Evolutionary conservation across 2,329 filamentous ascomycete genomes (phyloP), one percentile per base, ranked within the genome.

Genomic region (Apiospora pterosperma): DNA sequence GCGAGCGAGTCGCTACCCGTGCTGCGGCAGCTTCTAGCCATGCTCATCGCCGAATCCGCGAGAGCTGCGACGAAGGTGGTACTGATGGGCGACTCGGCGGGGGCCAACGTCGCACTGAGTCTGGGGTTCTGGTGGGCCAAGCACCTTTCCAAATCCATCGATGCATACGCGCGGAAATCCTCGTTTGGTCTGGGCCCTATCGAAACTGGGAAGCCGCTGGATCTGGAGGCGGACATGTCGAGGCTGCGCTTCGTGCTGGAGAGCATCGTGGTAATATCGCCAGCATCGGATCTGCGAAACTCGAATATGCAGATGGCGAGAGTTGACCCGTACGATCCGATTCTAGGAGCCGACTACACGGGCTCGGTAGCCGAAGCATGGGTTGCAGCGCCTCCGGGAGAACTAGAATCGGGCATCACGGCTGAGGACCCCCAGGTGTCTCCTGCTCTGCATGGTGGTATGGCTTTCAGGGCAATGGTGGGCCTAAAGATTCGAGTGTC

Each of bases 401-500:
- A 64, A 2, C 58, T 52, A 36, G 63, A 62, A 28, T 23, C 58
- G 21, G 58, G 21, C 11, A 25, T 39, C 34, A 36, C 19, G 11
- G 58, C 58, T 14, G 66, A 74, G 1, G 81, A 86, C 65, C 77
- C 80, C 0, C 73, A 79, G 0, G 75, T 88, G 0, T 85, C 84
- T 0, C 85, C 85, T 21, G 31, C 65, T 4, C 62, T 65, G 34
- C 63, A 67, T 25, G 38, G 52, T 5, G 21, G 31, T 10, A 23
- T 23, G 34, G 36, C 59, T 4, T 67, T 36, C 28, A 34, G 41
- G 0, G 71, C 84, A 1, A 76, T 82, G 12, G 77, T 76, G 0
- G 79, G 84, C 28, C 68, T 87, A 0, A 76, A 77, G 0, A 76
- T 88, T 5, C 76, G 78, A 38, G 77, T 88, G 0, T 78, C 87